Percentiles rank a stretch among this genome's conserved stretches.
Evolutionary conservation across 148 eudicot genomes (phyloP).

Genomic region (Dysphania ambrosioides): DNA sequence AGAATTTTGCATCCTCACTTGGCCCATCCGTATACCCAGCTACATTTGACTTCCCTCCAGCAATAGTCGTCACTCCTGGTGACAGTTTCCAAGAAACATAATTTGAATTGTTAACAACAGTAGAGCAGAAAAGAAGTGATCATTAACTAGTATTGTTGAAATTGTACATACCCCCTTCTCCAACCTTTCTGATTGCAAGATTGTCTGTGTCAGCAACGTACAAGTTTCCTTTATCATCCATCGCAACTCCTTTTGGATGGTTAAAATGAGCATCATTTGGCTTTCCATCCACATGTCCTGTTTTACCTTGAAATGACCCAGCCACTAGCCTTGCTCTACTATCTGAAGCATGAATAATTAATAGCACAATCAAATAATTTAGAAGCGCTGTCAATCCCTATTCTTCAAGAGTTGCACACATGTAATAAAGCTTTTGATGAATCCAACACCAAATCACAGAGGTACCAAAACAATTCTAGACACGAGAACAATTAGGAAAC

Average conservation of each 20-base stretch:
- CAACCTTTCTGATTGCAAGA: conserved; percentile 90
- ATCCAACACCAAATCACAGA: not conserved
- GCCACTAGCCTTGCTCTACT: conserved; percentile 94
- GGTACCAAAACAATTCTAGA: not conserved
- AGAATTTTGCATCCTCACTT: conserved; percentile 89
- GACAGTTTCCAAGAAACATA: not conserved
- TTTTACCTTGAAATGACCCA: conserved; percentile 95
- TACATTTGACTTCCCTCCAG: conserved; percentile 94
- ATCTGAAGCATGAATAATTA: conserved; percentile 47
- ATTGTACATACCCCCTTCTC: conserved; percentile 67
- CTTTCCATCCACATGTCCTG: conserved; percentile 98
- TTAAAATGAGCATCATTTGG: conserved; percentile 90
- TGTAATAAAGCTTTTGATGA: not conserved
- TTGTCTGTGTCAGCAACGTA: conserved; percentile 92
- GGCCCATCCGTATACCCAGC: conserved; percentile 98
- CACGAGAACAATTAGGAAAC: not conserved
- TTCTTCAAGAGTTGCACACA: not conserved
- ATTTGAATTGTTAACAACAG: not conserved
- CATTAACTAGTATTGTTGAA: conserved; percentile 4
- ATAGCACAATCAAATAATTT: not conserved
- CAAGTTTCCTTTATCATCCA: conserved; percentile 94
- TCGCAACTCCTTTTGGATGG: conserved; percentile 85
- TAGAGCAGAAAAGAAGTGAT: not conserved
- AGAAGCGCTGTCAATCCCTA: not conserved
- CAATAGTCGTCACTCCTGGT: conserved; percentile 97